Base-by-base conservation (phyloP, 495 filamentous ascomycete species). In the Penicillium odoratum region DNA sequence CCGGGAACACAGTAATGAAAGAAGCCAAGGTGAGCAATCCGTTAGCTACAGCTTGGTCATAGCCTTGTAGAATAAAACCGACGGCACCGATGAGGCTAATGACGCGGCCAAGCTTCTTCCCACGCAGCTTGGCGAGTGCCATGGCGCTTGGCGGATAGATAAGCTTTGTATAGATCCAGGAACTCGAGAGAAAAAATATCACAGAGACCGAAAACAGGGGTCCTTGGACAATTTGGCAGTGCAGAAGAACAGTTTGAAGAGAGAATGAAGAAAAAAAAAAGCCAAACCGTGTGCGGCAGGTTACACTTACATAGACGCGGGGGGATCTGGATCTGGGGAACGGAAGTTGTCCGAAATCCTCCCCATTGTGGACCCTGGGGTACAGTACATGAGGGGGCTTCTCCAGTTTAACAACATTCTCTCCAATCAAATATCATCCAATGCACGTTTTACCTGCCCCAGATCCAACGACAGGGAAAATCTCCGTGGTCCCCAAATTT, bases 11-110 rank as follows among this genome's bases (percentile, higher is more conserved):
- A 40, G 62, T 61, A 15, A 73, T 67, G 65, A 74, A 81, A 2
- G 66, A 64, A 15, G 57, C 56, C 26, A 73, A 54, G 9, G 63
- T 64, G 2, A 67, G 56, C 29, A 70, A 29, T 43, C 73, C 72
- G 50, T 75, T 73, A 30, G 74, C 60, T 29, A 72, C 74, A 16
- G 77, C 71, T 43, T 81, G 71, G 52, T 80, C 77, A 63, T 80
- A 82, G 8, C 79, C 78, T 54, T 79, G 78, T 13, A 80, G 56
- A 44, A 76, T 65, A 58, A 77, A 80, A 8, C 59, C 63, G 2
- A 62, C 56, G 16, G 63, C 63, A 4, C 59, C 63, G 42, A 65
- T 31, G 3, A 65, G 16, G 30, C 63, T 43, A 33, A 65, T 59
- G 31, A 61, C 50, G 10, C 43, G 58, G 54, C 47, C 48, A 36